Evolutionary conservation across 495 filamentous ascomycete genomes (phyloP).

Genomic region (Glonium stellatum): DNA sequence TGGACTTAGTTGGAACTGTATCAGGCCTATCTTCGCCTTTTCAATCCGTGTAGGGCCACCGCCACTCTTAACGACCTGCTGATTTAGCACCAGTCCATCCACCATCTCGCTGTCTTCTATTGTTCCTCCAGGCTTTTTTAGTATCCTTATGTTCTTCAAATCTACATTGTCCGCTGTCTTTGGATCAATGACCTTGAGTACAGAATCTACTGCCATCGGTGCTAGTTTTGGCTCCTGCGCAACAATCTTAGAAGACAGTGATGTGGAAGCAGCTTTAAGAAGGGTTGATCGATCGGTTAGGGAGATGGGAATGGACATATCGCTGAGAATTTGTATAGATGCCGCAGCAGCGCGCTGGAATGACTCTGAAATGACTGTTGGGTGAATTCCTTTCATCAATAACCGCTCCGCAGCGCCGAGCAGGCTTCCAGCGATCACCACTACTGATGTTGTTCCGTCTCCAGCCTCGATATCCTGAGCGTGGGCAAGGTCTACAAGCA

Average conservation of each 20-base stretch:
- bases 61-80: slow-evolving; percentile 86
- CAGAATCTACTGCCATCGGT: slow-evolving; percentile 94
- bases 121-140: slow-evolving; percentile 97
- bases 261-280: slow-evolving; percentile 93
- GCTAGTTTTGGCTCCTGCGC: slow-evolving; percentile 91
- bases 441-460: slow-evolving; percentile 96
- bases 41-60: slow-evolving; percentile 90
- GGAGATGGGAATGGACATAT: slow-evolving; percentile 91
- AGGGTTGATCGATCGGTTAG: slow-evolving; percentile 82
- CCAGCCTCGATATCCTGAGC: slow-evolving; percentile 98
- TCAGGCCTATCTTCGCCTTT: slow-evolving; percentile 93
- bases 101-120: slow-evolving; percentile 98
- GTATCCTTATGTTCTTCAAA: slow-evolving; percentile 86
- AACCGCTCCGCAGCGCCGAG: slow-evolving; percentile 88
- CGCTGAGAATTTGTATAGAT: slow-evolving; percentile 81
- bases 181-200: slow-evolving; percentile 87
- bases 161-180: slow-evolving; percentile 96
- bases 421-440: slow-evolving; percentile 91
- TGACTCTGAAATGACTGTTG: slow-evolving; percentile 92
- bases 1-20: slow-evolving; percentile 96
- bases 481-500: slow-evolving; percentile 94
- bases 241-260: slow-evolving; percentile 97
- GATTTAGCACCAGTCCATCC: slow-evolving; percentile 87
- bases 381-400: slow-evolving; percentile 86
- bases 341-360: slow-evolving; percentile 91